phyloP scores from a whole-genome alignment of 208 protist species.

The Jaenimonas drosophilae region DNA sequence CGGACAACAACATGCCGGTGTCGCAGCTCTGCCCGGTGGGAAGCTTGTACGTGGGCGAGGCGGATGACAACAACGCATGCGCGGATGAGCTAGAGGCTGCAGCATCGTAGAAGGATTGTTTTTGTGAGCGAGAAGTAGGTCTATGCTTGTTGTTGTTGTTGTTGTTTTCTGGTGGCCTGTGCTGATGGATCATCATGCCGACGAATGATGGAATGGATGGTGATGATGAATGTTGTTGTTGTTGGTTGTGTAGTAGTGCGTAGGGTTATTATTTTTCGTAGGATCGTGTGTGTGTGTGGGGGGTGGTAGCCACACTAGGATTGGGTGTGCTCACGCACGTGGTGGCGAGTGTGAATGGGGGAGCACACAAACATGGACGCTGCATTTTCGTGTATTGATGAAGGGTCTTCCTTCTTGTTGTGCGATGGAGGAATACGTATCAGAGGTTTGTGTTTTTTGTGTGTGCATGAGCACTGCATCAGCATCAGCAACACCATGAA shows the following conservation, averaged over 20 bases:
- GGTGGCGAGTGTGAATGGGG: too few species aligned
- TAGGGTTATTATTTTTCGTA: too few species aligned
- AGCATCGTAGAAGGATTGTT: slow-evolving; percentile 5
- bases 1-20: slow-evolving; percentile 83
- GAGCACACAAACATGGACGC: too few species aligned
- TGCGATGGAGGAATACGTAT: too few species aligned
- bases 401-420: too few species aligned
- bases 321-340: too few species aligned
- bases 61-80: slow-evolving; percentile 78
- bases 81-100: slow-evolving; percentile 35
- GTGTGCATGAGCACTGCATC: too few species aligned
- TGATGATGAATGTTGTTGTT: background rate
- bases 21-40: slow-evolving; percentile 85
- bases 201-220: background rate
- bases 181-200: background rate
- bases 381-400: too few species aligned
- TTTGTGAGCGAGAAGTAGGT: background rate
- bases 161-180: slow-evolving; percentile 2
- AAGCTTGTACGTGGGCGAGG: slow-evolving; percentile 65
- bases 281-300: too few species aligned
- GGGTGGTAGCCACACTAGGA: too few species aligned
- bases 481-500: too few species aligned
- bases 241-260: background rate
- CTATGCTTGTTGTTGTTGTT: slow-evolving; percentile 7
- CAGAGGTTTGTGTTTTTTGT: too few species aligned